A percentile compares a stretch with the other conserved stretches of the same genome.
phyloP scores from a whole-genome alignment of 768 basidiomycete species.

The Suillus paluster region DNA sequence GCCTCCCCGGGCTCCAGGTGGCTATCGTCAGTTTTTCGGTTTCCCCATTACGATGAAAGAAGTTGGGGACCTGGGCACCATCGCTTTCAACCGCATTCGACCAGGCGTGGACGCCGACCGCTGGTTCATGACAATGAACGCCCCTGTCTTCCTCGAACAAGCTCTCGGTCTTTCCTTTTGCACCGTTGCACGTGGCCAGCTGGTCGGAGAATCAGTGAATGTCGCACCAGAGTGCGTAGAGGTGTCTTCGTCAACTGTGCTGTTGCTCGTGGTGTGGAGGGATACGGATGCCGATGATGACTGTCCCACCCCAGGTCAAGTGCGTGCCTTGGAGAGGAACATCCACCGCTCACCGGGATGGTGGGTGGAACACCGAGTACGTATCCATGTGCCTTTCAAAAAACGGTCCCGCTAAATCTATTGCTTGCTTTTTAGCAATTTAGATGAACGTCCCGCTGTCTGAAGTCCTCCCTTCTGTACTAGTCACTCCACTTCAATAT shows the following conservation, averaged over 20 bases:
- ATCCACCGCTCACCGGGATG: conserved; percentile 4
- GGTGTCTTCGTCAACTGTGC: background rate
- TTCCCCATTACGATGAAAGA: background rate
- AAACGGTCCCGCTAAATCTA: background rate
- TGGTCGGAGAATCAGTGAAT: background rate
- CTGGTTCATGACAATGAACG: background rate
- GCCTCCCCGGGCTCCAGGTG: background rate
- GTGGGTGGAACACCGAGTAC: conserved; percentile 2
- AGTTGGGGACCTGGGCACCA: background rate
- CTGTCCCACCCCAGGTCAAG: background rate
- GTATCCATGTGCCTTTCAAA: background rate
- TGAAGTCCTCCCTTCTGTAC: too few relatives aligned
- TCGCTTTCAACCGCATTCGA: background rate
- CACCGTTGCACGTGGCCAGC: background rate
- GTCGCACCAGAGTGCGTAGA: background rate
- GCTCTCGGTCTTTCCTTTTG: background rate
- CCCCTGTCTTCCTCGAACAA: background rate
- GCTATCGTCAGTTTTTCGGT: background rate
- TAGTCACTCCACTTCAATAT: too few relatives aligned
- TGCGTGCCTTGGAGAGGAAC: background rate
- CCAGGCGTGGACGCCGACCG: background rate
- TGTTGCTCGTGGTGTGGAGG: conserved; percentile 1
- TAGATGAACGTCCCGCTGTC: too few relatives aligned
- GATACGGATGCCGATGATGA: background rate
- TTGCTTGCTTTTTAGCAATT: too few relatives aligned